Conservation (phyloP, 495 filamentous ascomycete genomes). For the Jackrogersella multiformis region DNA sequence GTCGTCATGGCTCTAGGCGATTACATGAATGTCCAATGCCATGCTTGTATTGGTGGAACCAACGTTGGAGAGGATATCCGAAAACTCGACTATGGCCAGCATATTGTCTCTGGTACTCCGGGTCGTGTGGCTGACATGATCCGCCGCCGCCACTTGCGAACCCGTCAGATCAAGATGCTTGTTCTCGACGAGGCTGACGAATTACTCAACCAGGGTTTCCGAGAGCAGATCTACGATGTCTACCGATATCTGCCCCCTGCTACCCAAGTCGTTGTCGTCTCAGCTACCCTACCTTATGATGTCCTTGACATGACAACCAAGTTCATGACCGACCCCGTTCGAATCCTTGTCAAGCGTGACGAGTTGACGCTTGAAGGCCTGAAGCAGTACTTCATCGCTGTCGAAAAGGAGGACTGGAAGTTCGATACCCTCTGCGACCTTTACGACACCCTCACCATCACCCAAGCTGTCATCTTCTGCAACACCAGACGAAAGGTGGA, state of each 20-base stretch:
- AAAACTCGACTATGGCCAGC: slow-evolving; percentile 95
- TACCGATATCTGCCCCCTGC: slow-evolving; percentile 95
- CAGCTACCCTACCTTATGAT: slow-evolving; percentile 96
- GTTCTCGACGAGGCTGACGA: slow-evolving; percentile 99
- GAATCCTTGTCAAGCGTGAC: slow-evolving; percentile 99
- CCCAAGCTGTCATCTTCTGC: slow-evolving; percentile 99
- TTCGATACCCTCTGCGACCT: slow-evolving; percentile 99
- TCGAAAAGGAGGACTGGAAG: slow-evolving; percentile 99
- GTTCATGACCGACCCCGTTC: slow-evolving; percentile 99
- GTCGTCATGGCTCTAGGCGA: slow-evolving; percentile 97
- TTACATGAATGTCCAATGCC: slow-evolving; percentile 99
- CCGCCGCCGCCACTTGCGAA: slow-evolving; percentile 90
- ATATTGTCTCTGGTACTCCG: slow-evolving; percentile 95
- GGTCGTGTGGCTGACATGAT: slow-evolving; percentile 99
- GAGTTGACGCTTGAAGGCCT: slow-evolving; percentile 98
- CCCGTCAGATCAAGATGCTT: slow-evolving; percentile 97
- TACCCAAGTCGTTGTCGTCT: slow-evolving; percentile 97
- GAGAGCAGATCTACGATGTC: slow-evolving; percentile 99
- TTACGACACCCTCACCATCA: slow-evolving; percentile 99
- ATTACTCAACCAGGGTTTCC: slow-evolving; percentile 88
- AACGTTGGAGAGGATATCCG: slow-evolving; percentile 97
- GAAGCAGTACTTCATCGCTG: slow-evolving; percentile 99
- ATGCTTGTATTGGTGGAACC: slow-evolving; percentile 98
- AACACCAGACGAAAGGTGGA: slow-evolving; percentile 99
- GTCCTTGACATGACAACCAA: slow-evolving; percentile 99